These are phyloP conservation scores for Aspergillus brasiliensis DNA, from an alignment of 2,329 filamentous ascomycete species.

Conservation along the genomic window DNA sequence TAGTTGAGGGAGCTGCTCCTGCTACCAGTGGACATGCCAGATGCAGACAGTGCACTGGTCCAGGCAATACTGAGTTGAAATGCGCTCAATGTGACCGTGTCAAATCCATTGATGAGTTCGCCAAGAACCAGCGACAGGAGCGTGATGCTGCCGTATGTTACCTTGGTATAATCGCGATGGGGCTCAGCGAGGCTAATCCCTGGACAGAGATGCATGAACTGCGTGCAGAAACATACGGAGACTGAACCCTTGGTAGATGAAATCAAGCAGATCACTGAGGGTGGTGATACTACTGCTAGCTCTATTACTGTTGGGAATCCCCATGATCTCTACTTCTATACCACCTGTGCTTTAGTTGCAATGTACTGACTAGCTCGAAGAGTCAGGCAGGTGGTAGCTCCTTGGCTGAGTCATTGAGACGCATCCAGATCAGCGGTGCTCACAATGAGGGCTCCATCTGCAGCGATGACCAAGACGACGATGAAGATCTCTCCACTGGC, in stretches of 20 bases:
- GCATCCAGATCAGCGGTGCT: constrained; percentile 4
- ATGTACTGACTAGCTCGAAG: constrained; percentile 12
- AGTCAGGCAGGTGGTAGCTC: constrained; percentile 18
- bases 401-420: constrained; percentile 6
- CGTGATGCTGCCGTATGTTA: constrained; percentile 49
- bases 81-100: constrained; percentile 52
- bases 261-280: constrained; percentile 26
- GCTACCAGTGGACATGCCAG: constrained; percentile 29
- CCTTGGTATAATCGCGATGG: background rate
- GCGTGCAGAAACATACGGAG: constrained; percentile 38
- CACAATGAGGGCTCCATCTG: background rate
- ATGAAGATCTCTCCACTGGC: constrained; percentile 20
- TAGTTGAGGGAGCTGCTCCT: constrained; percentile 18
- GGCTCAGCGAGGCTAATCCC: background rate
- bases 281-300: constrained; percentile 13
- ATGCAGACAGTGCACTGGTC: constrained; percentile 50
- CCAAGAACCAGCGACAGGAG: constrained; percentile 51
- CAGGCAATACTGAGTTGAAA: constrained; percentile 48
- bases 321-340: background rate
- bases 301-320: constrained; percentile 12
- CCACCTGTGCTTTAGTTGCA: background rate
- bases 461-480: constrained; percentile 9
- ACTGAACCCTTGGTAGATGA: constrained; percentile 37
- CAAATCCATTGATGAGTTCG: constrained; percentile 53
- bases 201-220: constrained; percentile 46